phyloP scores from a whole-genome alignment of 768 basidiomycete species.

The Termitomyces sp. region DNA sequence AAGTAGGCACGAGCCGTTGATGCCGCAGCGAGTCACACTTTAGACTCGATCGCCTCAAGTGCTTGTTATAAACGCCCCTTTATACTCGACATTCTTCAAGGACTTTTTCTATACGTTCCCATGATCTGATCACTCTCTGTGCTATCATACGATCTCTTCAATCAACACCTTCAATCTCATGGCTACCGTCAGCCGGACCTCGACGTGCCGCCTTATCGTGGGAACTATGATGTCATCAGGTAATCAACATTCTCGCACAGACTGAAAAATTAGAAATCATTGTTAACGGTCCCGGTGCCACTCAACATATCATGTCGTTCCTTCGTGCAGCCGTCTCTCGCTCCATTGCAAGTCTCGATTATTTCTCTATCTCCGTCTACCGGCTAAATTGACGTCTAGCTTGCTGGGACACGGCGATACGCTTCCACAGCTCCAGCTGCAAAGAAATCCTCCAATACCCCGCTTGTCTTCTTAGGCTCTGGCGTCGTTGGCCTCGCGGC shows the following conservation, averaged over 20 bases:
- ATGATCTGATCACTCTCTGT: neutral
- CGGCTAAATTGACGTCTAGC: slow-evolving; percentile 22
- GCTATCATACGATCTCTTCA: neutral
- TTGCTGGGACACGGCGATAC: slow-evolving; percentile 41
- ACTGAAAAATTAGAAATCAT: slow-evolving; percentile 3
- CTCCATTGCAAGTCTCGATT: slow-evolving; percentile 34
- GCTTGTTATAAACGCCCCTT: neutral
- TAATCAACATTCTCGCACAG: neutral
- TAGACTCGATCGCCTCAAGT: neutral
- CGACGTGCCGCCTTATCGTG: slow-evolving; percentile 1
- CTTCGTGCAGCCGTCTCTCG: slow-evolving; percentile 39
- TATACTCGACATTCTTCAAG: neutral
- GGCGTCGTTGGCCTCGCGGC: slow-evolving; percentile 42
- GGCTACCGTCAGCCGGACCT: neutral
- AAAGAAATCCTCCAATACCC: slow-evolving; percentile 48
- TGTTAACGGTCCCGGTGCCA: neutral
- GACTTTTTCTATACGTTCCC: neutral
- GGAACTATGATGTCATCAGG: slow-evolving; percentile 14
- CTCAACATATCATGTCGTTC: slow-evolving; percentile 44
- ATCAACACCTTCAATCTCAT: neutral
- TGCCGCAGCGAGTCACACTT: slow-evolving; percentile 4
- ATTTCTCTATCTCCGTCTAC: neutral
- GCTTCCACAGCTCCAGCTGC: slow-evolving; percentile 43
- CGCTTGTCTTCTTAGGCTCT: slow-evolving; percentile 46
- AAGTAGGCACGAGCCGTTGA: neutral